Percentiles rank a stretch among this genome's conserved stretches.
Conservation (phyloP, 345 rosid genomes). For the Brassica carinata region DNA sequence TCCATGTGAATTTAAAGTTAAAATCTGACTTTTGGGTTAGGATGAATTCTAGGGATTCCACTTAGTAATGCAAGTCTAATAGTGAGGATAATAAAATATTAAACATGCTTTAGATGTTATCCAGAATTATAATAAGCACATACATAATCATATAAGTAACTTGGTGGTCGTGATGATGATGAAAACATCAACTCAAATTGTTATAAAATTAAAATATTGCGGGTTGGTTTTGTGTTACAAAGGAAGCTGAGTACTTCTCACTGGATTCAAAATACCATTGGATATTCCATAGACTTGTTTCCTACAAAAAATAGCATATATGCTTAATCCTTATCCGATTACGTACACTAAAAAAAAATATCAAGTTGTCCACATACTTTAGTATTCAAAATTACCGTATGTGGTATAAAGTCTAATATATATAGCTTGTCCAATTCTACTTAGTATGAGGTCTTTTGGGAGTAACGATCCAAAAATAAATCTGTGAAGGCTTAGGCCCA, state of each 20-base stretch:
- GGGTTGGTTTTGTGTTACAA: constrained; percentile 5
- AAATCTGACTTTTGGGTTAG: constrained; percentile 24
- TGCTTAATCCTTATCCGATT: background rate
- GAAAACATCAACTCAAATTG: constrained; percentile 36
- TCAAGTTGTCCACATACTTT: background rate
- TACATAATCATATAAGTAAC: constrained; percentile 19
- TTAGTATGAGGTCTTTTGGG: too few relatives aligned
- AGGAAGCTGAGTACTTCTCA: constrained; percentile 14
- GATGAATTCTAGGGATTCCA: constrained; percentile 40
- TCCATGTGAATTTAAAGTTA: background rate
- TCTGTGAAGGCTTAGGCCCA: too few relatives aligned
- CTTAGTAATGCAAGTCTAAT: constrained; percentile 37
- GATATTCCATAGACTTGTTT: constrained; percentile 7
- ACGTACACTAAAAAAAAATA: background rate
- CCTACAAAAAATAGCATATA: constrained; percentile 8
- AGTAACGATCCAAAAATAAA: too few relatives aligned
- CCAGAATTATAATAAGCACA: constrained; percentile 13
- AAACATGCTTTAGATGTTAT: constrained; percentile 13
- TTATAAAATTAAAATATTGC: constrained; percentile 6
- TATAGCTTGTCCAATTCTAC: too few relatives aligned
- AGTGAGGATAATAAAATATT: constrained; percentile 27
- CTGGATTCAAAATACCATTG: background rate
- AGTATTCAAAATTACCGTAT: background rate
- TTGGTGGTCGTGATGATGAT: constrained; percentile 38
- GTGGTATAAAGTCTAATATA: background rate